Base-by-base conservation (phyloP, 1,284 basidiomycete species). In the Chondrostereum purpureum region DNA sequence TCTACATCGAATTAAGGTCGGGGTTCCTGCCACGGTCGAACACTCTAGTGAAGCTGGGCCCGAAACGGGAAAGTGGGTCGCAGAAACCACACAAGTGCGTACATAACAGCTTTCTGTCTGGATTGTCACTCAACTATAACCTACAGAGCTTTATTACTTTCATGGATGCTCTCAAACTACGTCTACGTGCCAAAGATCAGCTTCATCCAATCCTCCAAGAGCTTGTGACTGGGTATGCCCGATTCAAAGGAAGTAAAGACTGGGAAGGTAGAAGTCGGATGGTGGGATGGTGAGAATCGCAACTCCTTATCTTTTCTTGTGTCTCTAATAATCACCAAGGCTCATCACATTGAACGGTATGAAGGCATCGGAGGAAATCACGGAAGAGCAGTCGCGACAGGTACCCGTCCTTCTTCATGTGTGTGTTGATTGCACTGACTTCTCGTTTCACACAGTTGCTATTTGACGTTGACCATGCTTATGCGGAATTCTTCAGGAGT, bases 381-480 rank as follows among this genome's bases (percentile, higher is more conserved):
- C 88, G 1, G 94, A 99, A 49, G 94, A 98, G 54, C 93, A 99
- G 59, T 88, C 90, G 1, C 73, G 96, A 47, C 93, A 97, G 76
- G 92, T 88, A 47, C 43, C 73, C 46, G 37, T 18, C 11, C 6
- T 42, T 20, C 24, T 18, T 34, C 23, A n/a, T n/a, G n/a, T n/a
- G n/a, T n/a, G n/a, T n/a, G n/a, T n/a, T n/a, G n/a, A n/a, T n/a
- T n/a, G n/a, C n/a, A n/a, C n/a, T n/a, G n/a, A 18, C 18, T 37
- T 31, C 8, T 31, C 27, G 27, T n/a, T 31, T 31, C 27, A 8
- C 27, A 1, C n/a, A 97, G 90, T 78, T 98, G 55, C 75, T 93
- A 5, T 99, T 98, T 59, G 96, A 99, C 58, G 89, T 98, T 42
- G 95, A 99, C 56, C 84, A 94, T 55, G 94, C 95, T 0, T 99